Base-by-base conservation (phyloP, 805 yeast species). In the Saturnispora diversa region DNA sequence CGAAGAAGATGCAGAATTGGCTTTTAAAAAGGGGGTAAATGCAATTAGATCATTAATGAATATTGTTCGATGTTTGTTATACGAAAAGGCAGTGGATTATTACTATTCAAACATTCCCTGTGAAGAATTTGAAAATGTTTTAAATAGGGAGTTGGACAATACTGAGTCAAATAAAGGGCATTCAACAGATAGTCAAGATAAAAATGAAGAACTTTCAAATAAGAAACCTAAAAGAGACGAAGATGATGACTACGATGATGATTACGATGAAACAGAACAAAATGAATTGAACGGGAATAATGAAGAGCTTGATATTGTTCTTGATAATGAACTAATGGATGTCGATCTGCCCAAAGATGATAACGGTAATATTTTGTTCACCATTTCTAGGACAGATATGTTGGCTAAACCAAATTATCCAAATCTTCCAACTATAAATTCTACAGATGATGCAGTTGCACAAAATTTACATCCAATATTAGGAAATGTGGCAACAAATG, bases 31-130 rank as follows among this genome's bases (percentile, higher is more conserved):
- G 23, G 77, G 77, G 1, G 47, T 58, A 8, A 66, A 64, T 11
- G 66, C 74, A 7, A 62, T 74, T 1, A 66, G 80, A 55, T 62
- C 77, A 58, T 46, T 39, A 11, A 39, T 39, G 42, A 39, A 39
- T 20, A 81, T 75, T 46, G 60, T 81, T 17, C 64, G 90, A 47
- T 81, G 80, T 49, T 68, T 81, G 10, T 61, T 83, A 19, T 83
- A 84, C 75, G 88, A 82, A 50, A 77, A 74, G 53, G 87, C 81
- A 16, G 67, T 77, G 8, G 80, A 76, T 35, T 55, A 51, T 35
- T 52, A 45, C 20, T 58, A 38, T 31, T 44, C 40, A 21, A 49
- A 47, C 9, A 17, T 12, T 13, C 16, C 31, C 4, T 39, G 38
- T 22, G 22, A 11, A 10, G 42, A 39, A 27, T 39, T 33, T 21